Evolutionary conservation across 805 yeast species (phyloP).

Genomic region (Isabelozyma heimii): DNA sequence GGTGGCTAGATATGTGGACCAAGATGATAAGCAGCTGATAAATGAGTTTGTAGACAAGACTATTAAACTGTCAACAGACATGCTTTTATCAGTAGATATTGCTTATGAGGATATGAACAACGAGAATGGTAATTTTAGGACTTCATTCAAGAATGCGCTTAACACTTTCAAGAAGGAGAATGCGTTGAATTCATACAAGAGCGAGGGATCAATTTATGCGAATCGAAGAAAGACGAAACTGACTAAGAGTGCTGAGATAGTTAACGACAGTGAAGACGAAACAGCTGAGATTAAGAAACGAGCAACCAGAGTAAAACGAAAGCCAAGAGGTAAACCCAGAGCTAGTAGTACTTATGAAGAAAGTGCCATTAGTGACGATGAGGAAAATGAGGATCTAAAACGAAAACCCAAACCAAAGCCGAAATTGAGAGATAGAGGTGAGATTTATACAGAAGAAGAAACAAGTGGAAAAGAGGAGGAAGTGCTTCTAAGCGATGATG

Average conservation of each 20-base stretch:
- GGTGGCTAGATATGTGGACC: conserved; percentile 67
- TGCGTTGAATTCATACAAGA: neutral
- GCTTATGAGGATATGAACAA: conserved; percentile 36
- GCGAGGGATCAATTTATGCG: neutral
- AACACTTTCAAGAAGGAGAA: conserved; percentile 32
- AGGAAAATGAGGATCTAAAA: conserved; percentile 1
- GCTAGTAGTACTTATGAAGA: neutral
- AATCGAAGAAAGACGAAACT: neutral
- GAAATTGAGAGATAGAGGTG: neutral
- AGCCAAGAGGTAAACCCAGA: neutral
- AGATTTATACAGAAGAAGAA: neutral
- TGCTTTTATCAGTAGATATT: conserved; percentile 43
- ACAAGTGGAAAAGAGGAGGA: conserved; percentile 12
- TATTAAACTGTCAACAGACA: conserved; percentile 48
- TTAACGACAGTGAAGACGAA: neutral
- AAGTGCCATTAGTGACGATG: neutral
- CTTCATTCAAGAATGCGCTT: conserved; percentile 44
- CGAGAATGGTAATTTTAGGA: conserved; percentile 21
- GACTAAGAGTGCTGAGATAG: neutral
- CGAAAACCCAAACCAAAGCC: neutral
- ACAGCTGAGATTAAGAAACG: neutral
- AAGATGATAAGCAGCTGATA: conserved; percentile 76
- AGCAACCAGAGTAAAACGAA: neutral
- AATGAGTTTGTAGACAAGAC: conserved; percentile 61
- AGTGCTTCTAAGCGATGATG: conserved; percentile 9